phyloP scores from a whole-genome alignment of 2,329 filamentous ascomycete genomes.

The Aspergillus spinulosporus region DNA sequence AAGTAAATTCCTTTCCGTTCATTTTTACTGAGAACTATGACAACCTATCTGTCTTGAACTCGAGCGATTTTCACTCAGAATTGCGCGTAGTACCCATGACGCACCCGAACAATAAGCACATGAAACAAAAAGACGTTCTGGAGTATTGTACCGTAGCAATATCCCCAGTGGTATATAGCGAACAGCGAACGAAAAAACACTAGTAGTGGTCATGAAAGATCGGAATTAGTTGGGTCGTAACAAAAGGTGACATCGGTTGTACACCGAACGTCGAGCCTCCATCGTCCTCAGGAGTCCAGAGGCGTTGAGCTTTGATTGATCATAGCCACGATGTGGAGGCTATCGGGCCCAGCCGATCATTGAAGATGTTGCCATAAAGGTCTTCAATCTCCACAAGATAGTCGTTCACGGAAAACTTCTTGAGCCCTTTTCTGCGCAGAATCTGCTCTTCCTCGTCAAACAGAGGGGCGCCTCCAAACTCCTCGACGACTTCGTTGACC shows the following conservation, averaged over 20 bases:
- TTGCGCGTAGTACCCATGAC: slow-evolving; percentile 26
- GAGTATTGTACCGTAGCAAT: slow-evolving; percentile 15
- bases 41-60: neutral
- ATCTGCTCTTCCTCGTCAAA: slow-evolving; percentile 73
- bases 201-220: slow-evolving; percentile 22
- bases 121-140: slow-evolving; percentile 10
- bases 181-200: slow-evolving; percentile 33
- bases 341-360: slow-evolving; percentile 41
- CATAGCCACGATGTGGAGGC: slow-evolving; percentile 44
- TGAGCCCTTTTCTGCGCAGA: slow-evolving; percentile 68
- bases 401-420: slow-evolving; percentile 74
- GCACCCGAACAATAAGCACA: slow-evolving; percentile 11
- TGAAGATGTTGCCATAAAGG: slow-evolving; percentile 62
- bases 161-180: slow-evolving; percentile 29
- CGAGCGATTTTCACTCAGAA: neutral
- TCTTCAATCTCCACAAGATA: slow-evolving; percentile 79
- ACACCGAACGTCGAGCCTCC: slow-evolving; percentile 28
- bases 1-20: neutral
- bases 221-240: slow-evolving; percentile 35
- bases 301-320: slow-evolving; percentile 8
- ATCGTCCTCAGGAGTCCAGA: neutral
- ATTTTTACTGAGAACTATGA: neutral
- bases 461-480: slow-evolving; percentile 67
- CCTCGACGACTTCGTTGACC: slow-evolving; percentile 89
- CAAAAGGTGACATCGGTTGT: slow-evolving; percentile 6